phyloP scores from a whole-genome alignment of 2,329 filamentous ascomycete species.

The Akanthomyces uredinophilus region DNA sequence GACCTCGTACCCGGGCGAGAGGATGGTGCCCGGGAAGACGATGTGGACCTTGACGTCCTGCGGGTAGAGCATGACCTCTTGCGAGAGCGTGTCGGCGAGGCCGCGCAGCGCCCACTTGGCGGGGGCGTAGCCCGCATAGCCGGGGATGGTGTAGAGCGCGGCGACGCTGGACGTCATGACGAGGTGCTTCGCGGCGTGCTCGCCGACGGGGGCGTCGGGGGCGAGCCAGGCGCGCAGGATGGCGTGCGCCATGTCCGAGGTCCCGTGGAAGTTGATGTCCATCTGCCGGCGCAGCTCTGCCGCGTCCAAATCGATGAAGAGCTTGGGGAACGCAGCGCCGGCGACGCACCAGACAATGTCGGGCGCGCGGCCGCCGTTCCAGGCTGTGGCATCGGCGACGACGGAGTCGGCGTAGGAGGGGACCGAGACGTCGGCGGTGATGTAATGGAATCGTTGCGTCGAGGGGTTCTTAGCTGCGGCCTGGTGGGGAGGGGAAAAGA shows the following conservation, averaged over 20 bases:
- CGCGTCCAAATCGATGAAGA: conserved; percentile 71
- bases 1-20: conserved; percentile 65
- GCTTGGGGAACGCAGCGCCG: conserved; percentile 65
- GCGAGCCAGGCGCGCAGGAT: conserved; percentile 70
- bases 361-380: conserved; percentile 69
- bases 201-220: conserved; percentile 34
- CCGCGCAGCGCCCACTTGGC: conserved; percentile 80
- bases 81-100: conserved; percentile 74
- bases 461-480: conserved; percentile 58
- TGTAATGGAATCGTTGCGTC: conserved; percentile 74
- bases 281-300: conserved; percentile 69
- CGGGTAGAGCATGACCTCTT: conserved; percentile 84
- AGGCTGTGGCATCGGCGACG: conserved; percentile 65
- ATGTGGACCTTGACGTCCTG: conserved; percentile 75
- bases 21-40: conserved; percentile 80
- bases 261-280: conserved; percentile 89
- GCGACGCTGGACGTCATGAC: conserved; percentile 79
- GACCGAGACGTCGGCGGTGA: conserved; percentile 75
- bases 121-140: conserved; percentile 79
- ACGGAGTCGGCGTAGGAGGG: conserved; percentile 65
- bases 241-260: conserved; percentile 79
- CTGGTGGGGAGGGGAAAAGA: conserved; percentile 36
- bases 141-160: conserved; percentile 70
- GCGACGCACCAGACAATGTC: conserved; percentile 92
- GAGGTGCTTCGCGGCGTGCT: conserved; percentile 58